Percentiles rank a stretch among this genome's conserved stretches.
Evolutionary conservation across 208 protist species (phyloP).

Genomic region (Naegleria gruberi): DNA sequence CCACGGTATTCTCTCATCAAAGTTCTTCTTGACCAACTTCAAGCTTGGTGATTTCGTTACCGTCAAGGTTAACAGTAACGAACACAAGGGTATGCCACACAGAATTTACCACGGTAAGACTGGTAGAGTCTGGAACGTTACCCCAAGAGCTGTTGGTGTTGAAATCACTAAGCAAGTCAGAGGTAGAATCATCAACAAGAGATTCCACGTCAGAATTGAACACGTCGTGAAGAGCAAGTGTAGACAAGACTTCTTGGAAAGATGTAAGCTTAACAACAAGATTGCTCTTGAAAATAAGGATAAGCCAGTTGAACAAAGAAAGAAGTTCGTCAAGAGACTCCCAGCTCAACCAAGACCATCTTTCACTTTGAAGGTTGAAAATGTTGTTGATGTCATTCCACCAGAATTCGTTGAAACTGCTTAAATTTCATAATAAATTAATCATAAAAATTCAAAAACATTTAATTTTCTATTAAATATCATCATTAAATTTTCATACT

Average conservation of each 20-base stretch:
- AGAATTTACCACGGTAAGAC: constrained; percentile 99
- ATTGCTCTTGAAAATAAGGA: background rate
- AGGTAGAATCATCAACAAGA: constrained; percentile 95
- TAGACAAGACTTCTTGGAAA: constrained; percentile 73
- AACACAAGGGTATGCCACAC: constrained; percentile 99
- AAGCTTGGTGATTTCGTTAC: constrained; percentile 99
- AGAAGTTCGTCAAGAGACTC: background rate
- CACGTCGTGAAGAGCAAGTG: constrained; percentile 90
- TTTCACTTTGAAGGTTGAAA: background rate
- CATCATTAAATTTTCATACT: too few species aligned
- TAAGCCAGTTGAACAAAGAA: background rate
- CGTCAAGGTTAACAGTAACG: constrained; percentile 91
- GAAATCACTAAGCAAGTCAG: constrained; percentile 97
- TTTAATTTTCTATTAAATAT: too few species aligned
- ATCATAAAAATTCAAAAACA: too few species aligned
- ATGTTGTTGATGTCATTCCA: background rate
- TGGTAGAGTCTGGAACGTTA: constrained; percentile 98
- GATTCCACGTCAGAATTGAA: constrained; percentile 98
- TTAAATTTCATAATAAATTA: too few species aligned
- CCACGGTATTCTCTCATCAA: constrained; percentile 76
- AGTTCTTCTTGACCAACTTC: constrained; percentile 90
- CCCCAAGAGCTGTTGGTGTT: constrained; percentile 94
- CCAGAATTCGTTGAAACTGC: constrained; percentile 4
- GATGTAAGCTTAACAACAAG: constrained; percentile 29
- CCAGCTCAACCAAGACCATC: background rate